Conservation (phyloP, 169 alveolate species). For the Theileria parva region DNA sequence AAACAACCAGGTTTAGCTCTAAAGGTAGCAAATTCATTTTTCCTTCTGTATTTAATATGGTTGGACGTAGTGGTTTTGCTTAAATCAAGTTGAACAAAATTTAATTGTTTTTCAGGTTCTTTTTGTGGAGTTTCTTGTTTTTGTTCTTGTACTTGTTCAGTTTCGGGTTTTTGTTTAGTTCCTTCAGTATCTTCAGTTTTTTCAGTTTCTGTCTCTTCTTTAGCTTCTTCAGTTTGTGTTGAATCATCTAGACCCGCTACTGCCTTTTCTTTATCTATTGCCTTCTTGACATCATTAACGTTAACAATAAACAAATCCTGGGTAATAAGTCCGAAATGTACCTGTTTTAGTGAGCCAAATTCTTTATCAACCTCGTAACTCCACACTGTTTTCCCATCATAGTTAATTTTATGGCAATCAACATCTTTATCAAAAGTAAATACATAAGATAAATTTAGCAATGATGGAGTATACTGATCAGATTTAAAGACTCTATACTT, state of each 20-base stretch:
- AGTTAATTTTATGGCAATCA: neutral
- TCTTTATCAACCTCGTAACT: neutral
- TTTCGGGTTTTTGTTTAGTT: neutral
- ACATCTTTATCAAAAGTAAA: neutral
- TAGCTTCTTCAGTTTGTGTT: neutral
- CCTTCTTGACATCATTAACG: neutral
- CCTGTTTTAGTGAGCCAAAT: neutral
- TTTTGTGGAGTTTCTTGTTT: neutral
- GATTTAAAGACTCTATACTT: neutral
- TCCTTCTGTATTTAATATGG: neutral
- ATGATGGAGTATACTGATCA: neutral
- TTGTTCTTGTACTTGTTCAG: neutral
- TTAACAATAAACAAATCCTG: neutral
- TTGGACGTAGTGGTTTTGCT: neutral
- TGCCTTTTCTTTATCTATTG: neutral
- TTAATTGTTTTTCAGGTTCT: neutral
- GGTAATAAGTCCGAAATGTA: neutral
- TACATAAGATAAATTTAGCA: neutral
- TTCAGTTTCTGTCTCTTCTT: neutral
- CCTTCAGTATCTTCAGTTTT: neutral
- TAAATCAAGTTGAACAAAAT: neutral
- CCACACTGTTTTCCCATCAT: neutral
- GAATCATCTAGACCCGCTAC: neutral
- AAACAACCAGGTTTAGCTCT: neutral
- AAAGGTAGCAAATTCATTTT: neutral